A percentile compares a stretch with the other conserved stretches of the same genome.
phyloP scores from a whole-genome alignment of 176 grass and related monocot genomes.

The Raddia guianensis region DNA sequence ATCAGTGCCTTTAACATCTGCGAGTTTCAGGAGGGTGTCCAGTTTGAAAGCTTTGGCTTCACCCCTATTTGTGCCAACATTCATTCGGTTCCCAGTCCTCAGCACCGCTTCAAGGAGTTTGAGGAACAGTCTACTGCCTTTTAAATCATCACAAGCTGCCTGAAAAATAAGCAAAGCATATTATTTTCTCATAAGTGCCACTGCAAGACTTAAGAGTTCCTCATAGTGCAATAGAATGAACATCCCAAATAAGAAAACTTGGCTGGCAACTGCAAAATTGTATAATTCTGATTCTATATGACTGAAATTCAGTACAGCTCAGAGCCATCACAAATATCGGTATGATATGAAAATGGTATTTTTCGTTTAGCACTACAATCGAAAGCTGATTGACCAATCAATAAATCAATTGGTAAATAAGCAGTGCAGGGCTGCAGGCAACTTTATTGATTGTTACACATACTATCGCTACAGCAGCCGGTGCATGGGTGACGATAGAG shows the following conservation, averaged over 20 bases:
- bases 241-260: neutral
- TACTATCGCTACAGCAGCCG: neutral
- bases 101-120: slow-evolving; percentile 93
- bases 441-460: neutral
- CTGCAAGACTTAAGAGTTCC: neutral
- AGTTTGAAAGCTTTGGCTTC: slow-evolving; percentile 93
- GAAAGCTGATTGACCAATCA: neutral
- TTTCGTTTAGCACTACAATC: neutral
- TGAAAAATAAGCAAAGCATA: slow-evolving; percentile 33
- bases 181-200: neutral
- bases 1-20: slow-evolving; percentile 78
- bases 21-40: slow-evolving; percentile 89
- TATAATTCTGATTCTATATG: neutral
- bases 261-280: neutral
- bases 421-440: neutral
- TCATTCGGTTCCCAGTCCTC: slow-evolving; percentile 89
- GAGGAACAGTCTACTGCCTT: slow-evolving; percentile 75
- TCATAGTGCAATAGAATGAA: neutral
- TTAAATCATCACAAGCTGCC: slow-evolving; percentile 91
- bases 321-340: neutral
- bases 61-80: slow-evolving; percentile 78
- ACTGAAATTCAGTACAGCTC: neutral
- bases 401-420: slow-evolving; percentile 10
- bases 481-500: neutral
- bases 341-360: neutral